Evolutionary conservation across 768 basidiomycete genomes (phyloP).

Genomic region (Lyophyllum atratum): DNA sequence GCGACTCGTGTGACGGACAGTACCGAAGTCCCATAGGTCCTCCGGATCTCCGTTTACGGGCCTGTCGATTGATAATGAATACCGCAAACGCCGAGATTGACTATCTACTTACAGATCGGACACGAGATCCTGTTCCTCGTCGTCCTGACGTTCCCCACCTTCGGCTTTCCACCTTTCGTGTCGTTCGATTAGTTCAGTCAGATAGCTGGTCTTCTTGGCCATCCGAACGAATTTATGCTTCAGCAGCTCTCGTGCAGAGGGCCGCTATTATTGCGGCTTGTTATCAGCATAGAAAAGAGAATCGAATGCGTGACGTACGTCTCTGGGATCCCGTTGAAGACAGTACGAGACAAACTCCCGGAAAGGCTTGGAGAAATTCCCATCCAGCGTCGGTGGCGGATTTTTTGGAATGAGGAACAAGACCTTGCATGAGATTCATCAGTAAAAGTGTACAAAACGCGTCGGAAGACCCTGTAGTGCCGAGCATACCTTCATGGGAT

Average conservation of each 20-base stretch:
- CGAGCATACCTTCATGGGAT: conserved; percentile 92
- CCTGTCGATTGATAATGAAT: conserved; percentile 32
- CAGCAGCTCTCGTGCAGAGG: conserved; percentile 90
- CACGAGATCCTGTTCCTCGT: conserved; percentile 62
- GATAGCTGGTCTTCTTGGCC: conserved; percentile 92
- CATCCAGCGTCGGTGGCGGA: conserved; percentile 87
- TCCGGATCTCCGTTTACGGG: conserved; percentile 62
- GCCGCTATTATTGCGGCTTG: conserved; percentile 58
- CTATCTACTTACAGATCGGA: conserved; percentile 61
- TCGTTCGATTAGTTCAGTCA: conserved; percentile 94
- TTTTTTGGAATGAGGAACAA: conserved; percentile 99
- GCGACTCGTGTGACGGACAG: conserved; percentile 75
- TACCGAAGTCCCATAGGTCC: conserved; percentile 98
- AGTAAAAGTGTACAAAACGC: background rate
- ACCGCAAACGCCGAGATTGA: conserved; percentile 2
- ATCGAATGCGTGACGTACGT: conserved; percentile 49
- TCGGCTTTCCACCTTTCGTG: conserved; percentile 93
- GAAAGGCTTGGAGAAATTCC: conserved; percentile 90
- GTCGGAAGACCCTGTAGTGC: background rate
- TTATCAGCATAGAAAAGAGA: background rate
- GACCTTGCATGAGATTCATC: conserved; percentile 53
- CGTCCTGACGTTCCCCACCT: conserved; percentile 75
- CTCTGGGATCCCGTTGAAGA: conserved; percentile 90
- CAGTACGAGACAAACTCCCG: conserved; percentile 93
- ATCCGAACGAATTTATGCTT: conserved; percentile 95